Conservation (phyloP, 2,329 filamentous ascomycete genomes). For the Elsinoe perseae region DNA sequence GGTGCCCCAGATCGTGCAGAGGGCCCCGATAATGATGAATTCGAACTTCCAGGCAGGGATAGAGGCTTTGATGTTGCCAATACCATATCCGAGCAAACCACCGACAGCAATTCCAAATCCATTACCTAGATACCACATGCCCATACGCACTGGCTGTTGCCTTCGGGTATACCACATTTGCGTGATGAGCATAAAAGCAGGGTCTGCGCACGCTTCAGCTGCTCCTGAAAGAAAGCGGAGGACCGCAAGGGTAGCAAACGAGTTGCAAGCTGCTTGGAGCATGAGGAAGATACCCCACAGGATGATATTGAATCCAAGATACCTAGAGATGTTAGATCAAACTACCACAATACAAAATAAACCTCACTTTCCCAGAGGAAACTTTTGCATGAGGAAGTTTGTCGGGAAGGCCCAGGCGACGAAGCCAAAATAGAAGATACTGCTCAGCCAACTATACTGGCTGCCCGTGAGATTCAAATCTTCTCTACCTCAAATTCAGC, state of each 20-base stretch:
- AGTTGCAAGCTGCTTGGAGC: constrained; percentile 21
- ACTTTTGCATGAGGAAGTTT: constrained; percentile 43
- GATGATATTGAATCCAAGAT: constrained; percentile 49
- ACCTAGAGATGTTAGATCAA: constrained; percentile 20
- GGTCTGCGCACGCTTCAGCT: constrained; percentile 49
- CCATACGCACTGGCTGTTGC: constrained; percentile 53
- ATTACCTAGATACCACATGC: constrained; percentile 51
- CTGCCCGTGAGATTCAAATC: constrained; percentile 51
- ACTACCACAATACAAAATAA: background rate
- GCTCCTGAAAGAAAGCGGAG: constrained; percentile 49
- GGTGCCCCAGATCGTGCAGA: constrained; percentile 52
- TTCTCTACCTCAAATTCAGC: too few species aligned
- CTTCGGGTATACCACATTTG: constrained; percentile 55
- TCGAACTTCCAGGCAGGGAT: constrained; percentile 58
- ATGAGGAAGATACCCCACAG: constrained; percentile 41
- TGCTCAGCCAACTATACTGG: constrained; percentile 51
- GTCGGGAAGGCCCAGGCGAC: constrained; percentile 49
- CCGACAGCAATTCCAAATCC: constrained; percentile 51
- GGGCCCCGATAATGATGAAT: constrained; percentile 50
- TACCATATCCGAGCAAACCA: constrained; percentile 44
- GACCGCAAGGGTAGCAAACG: constrained; percentile 45
- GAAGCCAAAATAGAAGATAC: constrained; percentile 49
- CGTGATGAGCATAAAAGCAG: constrained; percentile 55
- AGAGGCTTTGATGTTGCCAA: constrained; percentile 49
- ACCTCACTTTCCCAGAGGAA: constrained; percentile 37